Evolutionary conservation across 306 rosid species (phyloP).

Genomic region (Pueraria montana): DNA sequence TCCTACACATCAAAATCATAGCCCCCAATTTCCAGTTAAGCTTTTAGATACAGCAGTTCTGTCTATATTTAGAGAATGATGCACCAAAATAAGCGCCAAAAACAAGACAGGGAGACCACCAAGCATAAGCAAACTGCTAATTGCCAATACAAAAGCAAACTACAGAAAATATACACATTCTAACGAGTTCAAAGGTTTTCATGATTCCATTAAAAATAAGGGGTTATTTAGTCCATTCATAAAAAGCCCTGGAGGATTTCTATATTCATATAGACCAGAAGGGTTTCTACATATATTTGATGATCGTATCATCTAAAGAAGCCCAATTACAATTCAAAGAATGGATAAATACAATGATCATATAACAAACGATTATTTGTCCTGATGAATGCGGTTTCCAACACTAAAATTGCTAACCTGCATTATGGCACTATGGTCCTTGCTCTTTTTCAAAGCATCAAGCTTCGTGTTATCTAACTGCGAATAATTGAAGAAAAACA

Average conservation of each 20-base stretch:
- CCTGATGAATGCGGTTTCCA: slow-evolving; percentile 3
- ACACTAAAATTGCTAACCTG: slow-evolving; percentile 69
- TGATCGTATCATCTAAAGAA: slow-evolving; percentile 9
- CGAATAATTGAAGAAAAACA: slow-evolving; percentile 23
- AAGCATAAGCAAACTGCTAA: background rate
- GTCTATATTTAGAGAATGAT: background rate
- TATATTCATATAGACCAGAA: background rate
- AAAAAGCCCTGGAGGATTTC: slow-evolving; percentile 17
- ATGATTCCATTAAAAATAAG: too few relatives aligned
- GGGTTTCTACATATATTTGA: slow-evolving; percentile 12
- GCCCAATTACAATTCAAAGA: slow-evolving; percentile 9
- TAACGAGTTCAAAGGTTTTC: slow-evolving; percentile 15
- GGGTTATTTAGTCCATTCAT: slow-evolving; percentile 12
- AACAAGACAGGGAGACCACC: slow-evolving; percentile 18
- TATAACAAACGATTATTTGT: too few relatives aligned
- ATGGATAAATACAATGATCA: background rate
- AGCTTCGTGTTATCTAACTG: slow-evolving; percentile 94
- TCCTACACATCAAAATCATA: slow-evolving; percentile 9
- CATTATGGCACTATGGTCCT: slow-evolving; percentile 72
- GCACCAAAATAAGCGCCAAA: background rate
- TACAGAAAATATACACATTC: slow-evolving; percentile 12
- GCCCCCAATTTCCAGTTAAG: slow-evolving; percentile 7
- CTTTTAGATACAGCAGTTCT: slow-evolving; percentile 1
- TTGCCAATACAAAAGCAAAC: background rate
- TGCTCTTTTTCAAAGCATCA: slow-evolving; percentile 73